Conservation (phyloP, 169 alveolate genomes). For the Ichthyophthirius multifiliis region DNA sequence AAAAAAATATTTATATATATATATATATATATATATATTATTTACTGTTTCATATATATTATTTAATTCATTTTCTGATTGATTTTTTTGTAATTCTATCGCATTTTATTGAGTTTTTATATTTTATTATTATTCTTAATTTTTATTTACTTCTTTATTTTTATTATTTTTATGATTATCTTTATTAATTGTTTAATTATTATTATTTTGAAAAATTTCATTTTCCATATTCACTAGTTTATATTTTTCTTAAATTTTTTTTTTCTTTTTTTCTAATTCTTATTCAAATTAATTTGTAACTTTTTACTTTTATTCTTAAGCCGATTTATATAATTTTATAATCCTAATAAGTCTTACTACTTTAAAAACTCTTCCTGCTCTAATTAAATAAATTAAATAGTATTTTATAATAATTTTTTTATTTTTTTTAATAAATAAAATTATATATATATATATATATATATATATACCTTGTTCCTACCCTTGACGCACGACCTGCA, state of each 20-base stretch:
- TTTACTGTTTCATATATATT: too few species aligned
- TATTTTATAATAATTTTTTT: not conserved
- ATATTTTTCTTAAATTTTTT: not conserved
- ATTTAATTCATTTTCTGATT: not conserved
- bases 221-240: not conserved
- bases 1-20: not conserved
- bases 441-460: not conserved
- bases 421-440: not conserved
- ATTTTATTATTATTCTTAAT: not conserved
- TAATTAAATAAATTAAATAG: not conserved
- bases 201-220: not conserved
- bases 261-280: not conserved
- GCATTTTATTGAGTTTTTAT: not conserved
- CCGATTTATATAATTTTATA: slow-evolving; percentile 56
- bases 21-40: too few species aligned
- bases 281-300: not conserved
- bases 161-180: not conserved
- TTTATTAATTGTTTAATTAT: not conserved
- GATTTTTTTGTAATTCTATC: not conserved
- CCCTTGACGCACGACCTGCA: slow-evolving; percentile 75
- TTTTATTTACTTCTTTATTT: not conserved
- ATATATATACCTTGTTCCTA: slow-evolving; percentile 55
- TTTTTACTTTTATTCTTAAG: slow-evolving; percentile 13
- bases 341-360: slow-evolving; percentile 61
- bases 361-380: slow-evolving; percentile 61